Percentiles rank a stretch among this genome's conserved stretches.
Evolutionary conservation across 345 rosid species (phyloP).

Genomic region (Nephelium lappaceum): DNA sequence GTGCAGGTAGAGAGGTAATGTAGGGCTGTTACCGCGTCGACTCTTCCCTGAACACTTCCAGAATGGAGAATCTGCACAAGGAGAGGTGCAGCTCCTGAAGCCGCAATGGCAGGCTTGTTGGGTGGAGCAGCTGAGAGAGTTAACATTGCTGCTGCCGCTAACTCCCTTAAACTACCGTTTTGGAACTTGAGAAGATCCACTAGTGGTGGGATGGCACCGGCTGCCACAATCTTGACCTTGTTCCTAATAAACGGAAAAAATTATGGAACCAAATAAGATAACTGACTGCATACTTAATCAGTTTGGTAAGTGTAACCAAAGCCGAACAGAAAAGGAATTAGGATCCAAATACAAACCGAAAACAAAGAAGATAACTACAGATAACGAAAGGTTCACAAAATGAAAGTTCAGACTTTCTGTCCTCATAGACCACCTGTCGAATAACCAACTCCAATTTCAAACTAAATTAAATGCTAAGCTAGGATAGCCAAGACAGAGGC

Average conservation of each 20-base stretch:
- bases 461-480: background rate
- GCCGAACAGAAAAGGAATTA: background rate
- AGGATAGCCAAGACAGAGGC: background rate
- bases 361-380: background rate
- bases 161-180: constrained; percentile 52
- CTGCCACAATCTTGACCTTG: constrained; percentile 68
- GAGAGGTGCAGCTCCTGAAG: constrained; percentile 64
- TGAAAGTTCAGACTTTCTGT: background rate
- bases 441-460: background rate
- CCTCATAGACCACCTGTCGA: background rate
- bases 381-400: background rate
- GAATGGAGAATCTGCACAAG: constrained; percentile 71
- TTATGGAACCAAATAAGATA: background rate
- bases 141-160: constrained; percentile 73
- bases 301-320: background rate
- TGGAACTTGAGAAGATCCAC: constrained; percentile 64
- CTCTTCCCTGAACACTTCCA: constrained; percentile 77
- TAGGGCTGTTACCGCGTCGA: constrained; percentile 75
- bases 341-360: background rate
- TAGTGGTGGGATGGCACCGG: constrained; percentile 73
- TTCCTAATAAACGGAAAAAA: constrained; percentile 44
- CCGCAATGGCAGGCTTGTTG: constrained; percentile 60
- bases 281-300: background rate
- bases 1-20: constrained; percentile 65
- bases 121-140: constrained; percentile 77